Evolutionary conservation across 129 eudicot genomes (phyloP).

Genomic region (Chrysanthemum seticuspe): DNA sequence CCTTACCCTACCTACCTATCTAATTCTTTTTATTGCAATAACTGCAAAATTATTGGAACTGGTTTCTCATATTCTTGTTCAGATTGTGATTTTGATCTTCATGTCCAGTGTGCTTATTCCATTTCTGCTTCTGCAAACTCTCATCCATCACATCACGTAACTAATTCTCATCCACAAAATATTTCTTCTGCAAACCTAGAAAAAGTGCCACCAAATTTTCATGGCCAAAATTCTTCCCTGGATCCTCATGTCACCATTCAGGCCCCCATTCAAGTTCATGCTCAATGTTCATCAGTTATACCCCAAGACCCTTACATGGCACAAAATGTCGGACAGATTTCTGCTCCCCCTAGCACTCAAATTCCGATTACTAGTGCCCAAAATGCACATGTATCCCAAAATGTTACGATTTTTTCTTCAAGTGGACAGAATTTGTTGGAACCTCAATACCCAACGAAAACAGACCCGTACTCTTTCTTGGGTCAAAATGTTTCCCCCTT

Average conservation of each 20-base stretch:
- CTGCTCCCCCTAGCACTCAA: neutral
- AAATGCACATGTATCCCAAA: too few relatives aligned
- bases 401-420: too few relatives aligned
- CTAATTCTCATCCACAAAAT: neutral
- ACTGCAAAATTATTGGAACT: slow-evolving; percentile 34
- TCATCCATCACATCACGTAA: neutral
- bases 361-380: too few relatives aligned
- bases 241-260: slow-evolving; percentile 11
- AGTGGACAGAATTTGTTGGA: too few relatives aligned
- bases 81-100: slow-evolving; percentile 37
- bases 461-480: too few relatives aligned
- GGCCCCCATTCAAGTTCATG: neutral
- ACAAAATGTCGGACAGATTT: slow-evolving; percentile 5
- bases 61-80: slow-evolving; percentile 44
- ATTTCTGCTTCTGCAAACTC: slow-evolving; percentile 22
- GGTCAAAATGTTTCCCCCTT: too few relatives aligned
- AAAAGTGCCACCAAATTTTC: neutral
- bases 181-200: slow-evolving; percentile 4
- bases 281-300: neutral
- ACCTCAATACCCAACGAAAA: too few relatives aligned
- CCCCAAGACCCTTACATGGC: slow-evolving; percentile 27
- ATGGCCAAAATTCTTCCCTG: neutral
- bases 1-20: slow-evolving; percentile 42
- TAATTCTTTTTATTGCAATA: slow-evolving; percentile 43
- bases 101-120: slow-evolving; percentile 40